These are phyloP conservation scores for Tetrastigma voinierianum DNA, from an alignment of 164 flowering plant species.

Conservation along the genomic window DNA sequence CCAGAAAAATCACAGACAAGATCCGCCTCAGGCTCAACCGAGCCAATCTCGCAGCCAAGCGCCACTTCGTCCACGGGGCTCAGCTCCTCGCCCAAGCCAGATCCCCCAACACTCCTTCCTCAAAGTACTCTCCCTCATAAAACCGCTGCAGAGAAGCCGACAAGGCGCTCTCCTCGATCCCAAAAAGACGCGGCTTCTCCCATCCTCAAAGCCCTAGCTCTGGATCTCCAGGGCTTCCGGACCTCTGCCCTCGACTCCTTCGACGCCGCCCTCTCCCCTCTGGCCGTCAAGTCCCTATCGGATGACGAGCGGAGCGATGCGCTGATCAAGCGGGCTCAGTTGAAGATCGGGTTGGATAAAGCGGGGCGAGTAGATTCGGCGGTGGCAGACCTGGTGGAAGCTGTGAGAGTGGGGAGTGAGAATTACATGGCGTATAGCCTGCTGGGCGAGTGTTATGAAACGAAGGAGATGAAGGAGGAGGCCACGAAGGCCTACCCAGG, in stretches of 20 bases:
- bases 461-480: constrained; percentile 57
- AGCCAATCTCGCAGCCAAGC: constrained; percentile 52
- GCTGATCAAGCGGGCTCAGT: constrained; percentile 71
- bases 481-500: constrained; percentile 60
- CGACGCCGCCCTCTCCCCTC: constrained; percentile 64
- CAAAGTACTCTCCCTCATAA: constrained; percentile 38
- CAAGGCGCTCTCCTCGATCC: constrained; percentile 67
- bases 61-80: constrained; percentile 88
- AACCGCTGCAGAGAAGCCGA: constrained; percentile 61
- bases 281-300: constrained; percentile 52
- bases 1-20: constrained; percentile 37
- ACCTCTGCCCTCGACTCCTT: constrained; percentile 65
- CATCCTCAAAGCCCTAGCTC: constrained; percentile 73
- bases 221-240: constrained; percentile 64
- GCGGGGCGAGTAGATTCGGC: constrained; percentile 59
- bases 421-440: constrained; percentile 52
- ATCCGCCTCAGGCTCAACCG: constrained; percentile 38
- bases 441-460: constrained; percentile 72
- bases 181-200: constrained; percentile 81
- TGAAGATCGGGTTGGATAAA: constrained; percentile 44
- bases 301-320: constrained; percentile 68
- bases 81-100: constrained; percentile 70
- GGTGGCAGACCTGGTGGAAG: constrained; percentile 50
- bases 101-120: constrained; percentile 30
- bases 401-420: constrained; percentile 45